Conservation (phyloP, 805 yeast genomes). For the Ogataea corticis region DNA sequence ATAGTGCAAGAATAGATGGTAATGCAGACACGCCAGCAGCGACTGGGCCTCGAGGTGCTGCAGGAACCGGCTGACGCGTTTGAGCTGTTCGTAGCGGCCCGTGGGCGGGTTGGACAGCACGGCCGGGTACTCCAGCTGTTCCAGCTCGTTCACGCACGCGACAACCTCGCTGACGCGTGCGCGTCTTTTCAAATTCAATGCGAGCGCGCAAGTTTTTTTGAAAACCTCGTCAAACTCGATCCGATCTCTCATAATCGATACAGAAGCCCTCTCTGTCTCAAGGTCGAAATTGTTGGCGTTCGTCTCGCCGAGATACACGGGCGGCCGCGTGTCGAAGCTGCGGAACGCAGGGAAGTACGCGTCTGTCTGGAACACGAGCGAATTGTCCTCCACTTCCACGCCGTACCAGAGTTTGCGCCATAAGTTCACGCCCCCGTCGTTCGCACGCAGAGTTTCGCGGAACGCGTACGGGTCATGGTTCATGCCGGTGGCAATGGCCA, state of each 20-base stretch:
- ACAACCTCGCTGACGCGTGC: constrained; percentile 39
- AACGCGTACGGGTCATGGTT: constrained; percentile 45
- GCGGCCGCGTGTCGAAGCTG: constrained; percentile 44
- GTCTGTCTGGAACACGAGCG: constrained; percentile 42
- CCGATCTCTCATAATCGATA: constrained; percentile 33
- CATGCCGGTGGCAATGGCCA: constrained; percentile 47
- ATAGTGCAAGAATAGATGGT: constrained; percentile 42
- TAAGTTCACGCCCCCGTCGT: constrained; percentile 43
- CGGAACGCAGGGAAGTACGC: constrained; percentile 31
- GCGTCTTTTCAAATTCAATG: constrained; percentile 35
- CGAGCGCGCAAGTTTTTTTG: constrained; percentile 32
- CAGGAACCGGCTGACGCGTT: constrained; percentile 20
- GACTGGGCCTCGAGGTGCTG: constrained; percentile 19
- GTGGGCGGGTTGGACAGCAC: constrained; percentile 18
- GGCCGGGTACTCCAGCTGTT: constrained; percentile 26
- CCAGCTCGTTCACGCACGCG: constrained; percentile 35
- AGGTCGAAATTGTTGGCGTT: constrained; percentile 36
- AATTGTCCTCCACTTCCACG: constrained; percentile 42
- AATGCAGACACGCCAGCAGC: constrained; percentile 34
- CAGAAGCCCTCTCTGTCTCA: constrained; percentile 39
- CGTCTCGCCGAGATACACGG: constrained; percentile 35
- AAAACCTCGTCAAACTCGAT: constrained; percentile 33
- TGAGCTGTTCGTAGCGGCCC: constrained; percentile 17
- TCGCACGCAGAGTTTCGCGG: constrained; percentile 21
- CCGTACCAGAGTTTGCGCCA: constrained; percentile 63